These are phyloP conservation scores for Suillus tomentosus DNA, from an alignment of 768 basidiomycete species.

Conservation along the genomic window DNA sequence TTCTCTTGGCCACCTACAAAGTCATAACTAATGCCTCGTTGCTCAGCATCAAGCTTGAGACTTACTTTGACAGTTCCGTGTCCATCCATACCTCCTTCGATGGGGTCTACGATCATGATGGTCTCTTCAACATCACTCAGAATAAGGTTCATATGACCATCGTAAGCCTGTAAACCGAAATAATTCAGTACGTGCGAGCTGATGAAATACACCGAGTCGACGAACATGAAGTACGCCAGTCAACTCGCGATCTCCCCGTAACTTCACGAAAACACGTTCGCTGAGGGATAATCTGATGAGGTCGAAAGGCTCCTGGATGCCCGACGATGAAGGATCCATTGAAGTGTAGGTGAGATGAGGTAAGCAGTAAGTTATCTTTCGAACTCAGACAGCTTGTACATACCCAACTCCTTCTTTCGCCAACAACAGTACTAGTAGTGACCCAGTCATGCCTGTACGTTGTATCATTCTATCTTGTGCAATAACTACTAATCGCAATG, in stretches of 20 bases:
- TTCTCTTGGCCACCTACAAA: slow-evolving; percentile 82
- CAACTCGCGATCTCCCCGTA: slow-evolving; percentile 91
- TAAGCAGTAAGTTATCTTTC: slow-evolving; percentile 28
- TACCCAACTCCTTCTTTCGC: slow-evolving; percentile 20
- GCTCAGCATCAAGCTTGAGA: background rate
- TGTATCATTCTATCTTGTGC: slow-evolving; percentile 5
- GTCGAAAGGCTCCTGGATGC: slow-evolving; percentile 96
- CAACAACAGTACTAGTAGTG: slow-evolving; percentile 23
- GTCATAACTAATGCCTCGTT: background rate
- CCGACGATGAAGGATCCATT: slow-evolving; percentile 73
- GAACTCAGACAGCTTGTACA: slow-evolving; percentile 28
- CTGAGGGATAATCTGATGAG: slow-evolving; percentile 94
- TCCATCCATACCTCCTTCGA: slow-evolving; percentile 61
- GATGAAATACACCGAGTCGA: slow-evolving; percentile 14
- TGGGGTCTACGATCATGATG: slow-evolving; percentile 89
- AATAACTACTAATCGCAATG: slow-evolving; percentile 14
- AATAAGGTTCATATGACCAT: slow-evolving; percentile 99
- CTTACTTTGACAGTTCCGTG: slow-evolving; percentile 68
- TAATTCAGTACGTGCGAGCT: slow-evolving; percentile 14
- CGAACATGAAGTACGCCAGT: slow-evolving; percentile 91
- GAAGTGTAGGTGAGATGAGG: slow-evolving; percentile 25
- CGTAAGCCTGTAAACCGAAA: slow-evolving; percentile 75
- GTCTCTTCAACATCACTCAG: slow-evolving; percentile 97
- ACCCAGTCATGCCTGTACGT: slow-evolving; percentile 64
- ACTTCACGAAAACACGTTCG: slow-evolving; percentile 97